These are phyloP conservation scores for Fomes fomentarius DNA, from an alignment of 1,284 basidiomycete genomes.

Conservation along the genomic window DNA sequence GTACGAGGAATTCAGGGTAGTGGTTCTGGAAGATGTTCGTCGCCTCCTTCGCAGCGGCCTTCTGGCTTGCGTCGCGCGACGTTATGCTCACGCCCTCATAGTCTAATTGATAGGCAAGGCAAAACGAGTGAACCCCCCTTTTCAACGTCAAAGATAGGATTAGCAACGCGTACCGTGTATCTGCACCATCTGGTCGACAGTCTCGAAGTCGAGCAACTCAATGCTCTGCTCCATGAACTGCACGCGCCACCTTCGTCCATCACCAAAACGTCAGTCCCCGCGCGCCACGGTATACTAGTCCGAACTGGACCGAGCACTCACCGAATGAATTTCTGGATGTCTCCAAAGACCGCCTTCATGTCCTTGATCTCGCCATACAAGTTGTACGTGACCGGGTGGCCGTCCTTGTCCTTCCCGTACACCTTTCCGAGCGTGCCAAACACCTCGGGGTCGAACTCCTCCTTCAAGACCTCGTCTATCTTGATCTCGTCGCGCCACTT, in stretches of 20 bases:
- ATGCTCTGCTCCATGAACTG: constrained; percentile 74
- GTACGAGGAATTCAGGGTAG: constrained; percentile 77
- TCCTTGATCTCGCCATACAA: constrained; percentile 71
- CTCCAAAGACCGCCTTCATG: constrained; percentile 67
- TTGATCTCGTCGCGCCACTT: constrained; percentile 76
- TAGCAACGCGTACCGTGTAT: constrained; percentile 60
- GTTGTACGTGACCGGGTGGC: constrained; percentile 71
- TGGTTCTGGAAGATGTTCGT: constrained; percentile 71
- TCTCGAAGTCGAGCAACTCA: constrained; percentile 67
- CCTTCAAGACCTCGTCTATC: constrained; percentile 59
- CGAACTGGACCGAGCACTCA: constrained; percentile 30
- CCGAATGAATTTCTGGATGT: constrained; percentile 74
- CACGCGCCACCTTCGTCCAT: constrained; percentile 65
- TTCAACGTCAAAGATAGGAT: not conserved
- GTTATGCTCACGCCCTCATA: constrained; percentile 70
- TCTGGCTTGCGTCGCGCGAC: constrained; percentile 67
- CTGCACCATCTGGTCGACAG: constrained; percentile 74
- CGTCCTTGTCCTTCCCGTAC: constrained; percentile 67
- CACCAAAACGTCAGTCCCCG: not conserved
- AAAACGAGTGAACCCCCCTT: not conserved
- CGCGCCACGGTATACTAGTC: not conserved
- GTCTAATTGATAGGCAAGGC: constrained; percentile 45
- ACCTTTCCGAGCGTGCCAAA: constrained; percentile 70
- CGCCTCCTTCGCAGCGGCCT: constrained; percentile 72
- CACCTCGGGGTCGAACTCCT: constrained; percentile 65